Percentiles rank a stretch among this genome's conserved stretches.
These are phyloP conservation scores for Pseudocercospora eumusae DNA, from an alignment of 2,329 filamentous ascomycete species.

Conservation along the genomic window DNA sequence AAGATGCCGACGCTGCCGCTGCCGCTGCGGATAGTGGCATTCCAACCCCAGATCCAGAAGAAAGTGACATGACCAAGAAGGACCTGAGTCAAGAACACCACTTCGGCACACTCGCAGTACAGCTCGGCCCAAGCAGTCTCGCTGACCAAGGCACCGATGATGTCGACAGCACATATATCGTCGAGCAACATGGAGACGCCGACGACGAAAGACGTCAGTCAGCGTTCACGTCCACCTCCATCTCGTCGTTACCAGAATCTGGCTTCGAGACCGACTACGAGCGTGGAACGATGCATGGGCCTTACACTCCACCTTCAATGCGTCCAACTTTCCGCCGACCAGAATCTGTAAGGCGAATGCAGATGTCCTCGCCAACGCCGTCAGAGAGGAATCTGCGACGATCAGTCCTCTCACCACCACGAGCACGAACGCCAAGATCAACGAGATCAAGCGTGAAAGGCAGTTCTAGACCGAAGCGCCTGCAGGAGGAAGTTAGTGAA, in stretches of 20 bases:
- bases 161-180: constrained; percentile 6
- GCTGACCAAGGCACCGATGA: constrained; percentile 10
- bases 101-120: neutral
- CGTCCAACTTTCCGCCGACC: constrained; percentile 69
- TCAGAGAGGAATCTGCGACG: constrained; percentile 52
- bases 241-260: constrained; percentile 40
- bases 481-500: constrained; percentile 19
- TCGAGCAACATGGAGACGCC: constrained; percentile 17
- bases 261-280: constrained; percentile 34
- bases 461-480: constrained; percentile 51
- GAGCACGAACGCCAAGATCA: constrained; percentile 52
- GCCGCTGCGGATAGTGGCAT: constrained; percentile 12
- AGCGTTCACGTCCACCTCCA: constrained; percentile 33
- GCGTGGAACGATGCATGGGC: constrained; percentile 31
- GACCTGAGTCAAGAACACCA: neutral
- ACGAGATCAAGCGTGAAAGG: constrained; percentile 44
- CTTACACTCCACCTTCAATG: constrained; percentile 60
- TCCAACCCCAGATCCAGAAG: constrained; percentile 8
- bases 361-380: constrained; percentile 67
- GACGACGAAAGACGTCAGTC: constrained; percentile 31
- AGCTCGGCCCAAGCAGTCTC: neutral
- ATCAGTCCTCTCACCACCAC: constrained; percentile 38
- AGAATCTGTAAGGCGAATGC: constrained; percentile 68
- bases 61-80: constrained; percentile 4
- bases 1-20: constrained; percentile 20